Base-by-base conservation (phyloP, 257 asterid genomes). In the Fraxinus anomala region DNA sequence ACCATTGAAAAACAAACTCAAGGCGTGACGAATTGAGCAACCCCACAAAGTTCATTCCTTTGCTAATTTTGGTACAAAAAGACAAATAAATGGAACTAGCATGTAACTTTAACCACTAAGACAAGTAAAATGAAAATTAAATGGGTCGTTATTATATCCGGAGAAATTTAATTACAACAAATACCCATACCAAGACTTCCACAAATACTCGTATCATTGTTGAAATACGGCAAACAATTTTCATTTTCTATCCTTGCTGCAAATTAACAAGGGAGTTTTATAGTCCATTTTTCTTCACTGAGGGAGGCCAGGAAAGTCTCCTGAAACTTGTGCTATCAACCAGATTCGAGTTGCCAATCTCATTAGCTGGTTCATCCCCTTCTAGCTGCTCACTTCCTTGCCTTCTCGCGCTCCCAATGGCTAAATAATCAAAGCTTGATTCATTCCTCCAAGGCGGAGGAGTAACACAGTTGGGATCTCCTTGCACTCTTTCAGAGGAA, bases 361-460 rank as follows among this genome's bases (percentile, higher is more conserved):
- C 86, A 49, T 86, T 80, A 59, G 71, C 65, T 6, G 6, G 79
- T 16, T 81, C 83, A 2, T 75, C 88, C 37, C 84, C 86, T 73
- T 87, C 86, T 19, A 76, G 85, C 68, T 36, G 85, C 51, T 73
- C 92, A 12, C 72, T 77, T 73, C 85, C 87, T 84, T 79, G 88
- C 76, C 85, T 81, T 75, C 86, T 77, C 17, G 81, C 70, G 73
- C 82, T 72, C 54, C 85, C 86, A 77, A 81, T 73, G 8, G 88
- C 89, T 77, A 84, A 83, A 79, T 89, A 94, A 36, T 89, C 97
- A 67, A 89, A 85, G 71, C 90, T 89, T 36, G 94, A 89, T 75
- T 87, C 97, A 28, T 78, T 83, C 89, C 91, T 90, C 97, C 94
- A 91, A 2, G 90, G 86, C 63, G 92, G 92, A 21, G 97, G 98